Evolutionary conservation across 306 rosid genomes (phyloP), one percentile per base, ranked within the genome.

Genomic region (Malus domestica): DNA sequence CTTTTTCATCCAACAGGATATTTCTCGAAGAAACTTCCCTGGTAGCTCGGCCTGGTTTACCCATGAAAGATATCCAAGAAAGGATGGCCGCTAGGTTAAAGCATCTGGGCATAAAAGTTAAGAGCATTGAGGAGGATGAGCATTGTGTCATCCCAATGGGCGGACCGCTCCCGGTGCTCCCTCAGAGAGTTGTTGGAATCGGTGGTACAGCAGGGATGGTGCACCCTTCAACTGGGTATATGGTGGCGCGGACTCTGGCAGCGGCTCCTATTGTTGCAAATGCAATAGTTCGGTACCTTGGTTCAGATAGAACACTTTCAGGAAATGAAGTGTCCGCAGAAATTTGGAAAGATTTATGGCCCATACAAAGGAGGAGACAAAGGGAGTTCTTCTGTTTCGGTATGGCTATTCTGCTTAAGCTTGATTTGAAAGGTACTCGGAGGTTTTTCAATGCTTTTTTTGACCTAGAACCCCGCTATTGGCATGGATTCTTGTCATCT

Each of bases 161-260:
- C 8, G 98, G 99, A 8, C 97, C 96, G 23, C 96, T 95, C 18
- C 99, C 97, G 0, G 89, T 95, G 85, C 96, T 95, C 18, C 97
- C 99, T 19, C 98, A 95, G 76, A 87, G 99, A 81, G 97, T 95
- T 45, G 88, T 92, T 73, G 98, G 99, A 78, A 89, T 95, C n/a
- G 99, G 99, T 1, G 99, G 99, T 29, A 92, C 99, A 4, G 99
- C 99, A 0, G 98, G 99, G 74, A 95, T 96, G 99, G 98, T 96
- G 73, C 99, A 95, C 80, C 99, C 99, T 71, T 95, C 98, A 23
- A 95, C 99, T 0, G 99, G 99, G 62, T 95, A 95, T 70, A 95
- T 95, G 98, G 97, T 95, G n/a, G 96, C 99, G 4, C 89, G 97
- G 85, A 95, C 99, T 71, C 84, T 95, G 61, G 98, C 98, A 27